Evolutionary conservation across 2,329 filamentous ascomycete species (phyloP).

Genomic region (Scedosporium apiospermum): DNA sequence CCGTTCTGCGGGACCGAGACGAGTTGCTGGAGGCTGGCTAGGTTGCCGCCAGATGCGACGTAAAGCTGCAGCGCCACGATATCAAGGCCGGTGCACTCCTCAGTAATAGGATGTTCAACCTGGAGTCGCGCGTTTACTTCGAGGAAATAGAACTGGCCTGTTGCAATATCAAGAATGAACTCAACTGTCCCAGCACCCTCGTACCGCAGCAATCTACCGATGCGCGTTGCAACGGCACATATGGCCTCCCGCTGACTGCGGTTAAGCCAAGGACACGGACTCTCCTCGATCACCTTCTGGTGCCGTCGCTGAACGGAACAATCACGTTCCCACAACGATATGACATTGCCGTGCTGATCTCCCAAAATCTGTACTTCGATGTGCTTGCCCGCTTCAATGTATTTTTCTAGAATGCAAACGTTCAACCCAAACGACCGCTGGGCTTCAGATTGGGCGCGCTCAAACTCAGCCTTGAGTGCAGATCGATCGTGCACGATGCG

Average conservation of each 20-base stretch:
- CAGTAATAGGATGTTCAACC: conserved; percentile 18
- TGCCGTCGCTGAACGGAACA: conserved; percentile 35
- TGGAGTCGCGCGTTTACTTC: conserved; percentile 40
- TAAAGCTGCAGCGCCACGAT: not conserved
- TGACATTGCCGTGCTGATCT: conserved; percentile 25
- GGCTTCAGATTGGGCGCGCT: conserved; percentile 22
- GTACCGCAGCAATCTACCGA: not conserved
- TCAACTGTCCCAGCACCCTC: conserved; percentile 29
- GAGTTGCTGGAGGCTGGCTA: not conserved
- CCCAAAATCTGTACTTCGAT: conserved; percentile 36
- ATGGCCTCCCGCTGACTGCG: not conserved
- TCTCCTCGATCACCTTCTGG: conserved; percentile 37
- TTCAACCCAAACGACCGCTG: conserved; percentile 24
- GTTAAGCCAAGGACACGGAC: conserved; percentile 12
- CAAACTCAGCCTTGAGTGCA: not conserved
- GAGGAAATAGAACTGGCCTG: conserved; percentile 31
- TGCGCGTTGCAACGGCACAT: not conserved
- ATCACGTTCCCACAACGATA: conserved; percentile 30
- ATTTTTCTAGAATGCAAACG: conserved; percentile 27
- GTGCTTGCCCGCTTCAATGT: conserved; percentile 26
- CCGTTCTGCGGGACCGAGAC: conserved; percentile 17
- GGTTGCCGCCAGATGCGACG: not conserved
- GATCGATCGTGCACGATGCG: not conserved
- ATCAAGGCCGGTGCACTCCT: not conserved
- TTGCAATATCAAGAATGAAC: conserved; percentile 30